Percentiles rank a stretch among this genome's conserved stretches.
Evolutionary conservation across 345 rosid genomes (phyloP).

Genomic region (Schrenkiella parvula): DNA sequence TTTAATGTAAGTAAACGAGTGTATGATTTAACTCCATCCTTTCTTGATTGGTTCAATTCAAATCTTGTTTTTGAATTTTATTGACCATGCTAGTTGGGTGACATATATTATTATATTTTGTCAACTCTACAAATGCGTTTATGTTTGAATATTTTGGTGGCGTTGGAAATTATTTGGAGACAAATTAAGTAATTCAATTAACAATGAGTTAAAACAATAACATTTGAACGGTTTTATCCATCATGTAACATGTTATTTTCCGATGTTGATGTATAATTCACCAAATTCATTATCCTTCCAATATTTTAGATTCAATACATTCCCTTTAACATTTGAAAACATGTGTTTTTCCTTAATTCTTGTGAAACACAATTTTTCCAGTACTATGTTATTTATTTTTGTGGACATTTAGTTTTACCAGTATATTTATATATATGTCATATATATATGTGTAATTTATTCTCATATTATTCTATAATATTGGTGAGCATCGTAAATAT

Average conservation of each 20-base stretch:
- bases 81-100: constrained; percentile 21
- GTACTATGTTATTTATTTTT: not conserved
- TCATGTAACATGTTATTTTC: not conserved
- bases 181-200: not conserved
- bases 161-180: not conserved
- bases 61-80: constrained; percentile 14
- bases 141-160: not conserved
- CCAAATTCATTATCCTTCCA: no score
- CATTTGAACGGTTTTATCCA: not conserved
- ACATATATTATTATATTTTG: not conserved
- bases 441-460: no score
- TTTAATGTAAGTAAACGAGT: not conserved
- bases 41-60: constrained; percentile 30
- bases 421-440: no score
- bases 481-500: not conserved
- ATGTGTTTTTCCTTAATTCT: not conserved
- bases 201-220: not conserved
- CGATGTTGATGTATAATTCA: not conserved
- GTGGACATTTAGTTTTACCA: not conserved
- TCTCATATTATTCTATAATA: no score
- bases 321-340: not conserved
- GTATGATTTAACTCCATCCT: not conserved
- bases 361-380: not conserved
- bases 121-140: constrained; percentile 7
- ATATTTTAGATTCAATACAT: no score